Percentiles rank a stretch among this genome's conserved stretches.
Evolutionary conservation across 805 yeast species (phyloP).

Genomic region (Komagataella ulmi): DNA sequence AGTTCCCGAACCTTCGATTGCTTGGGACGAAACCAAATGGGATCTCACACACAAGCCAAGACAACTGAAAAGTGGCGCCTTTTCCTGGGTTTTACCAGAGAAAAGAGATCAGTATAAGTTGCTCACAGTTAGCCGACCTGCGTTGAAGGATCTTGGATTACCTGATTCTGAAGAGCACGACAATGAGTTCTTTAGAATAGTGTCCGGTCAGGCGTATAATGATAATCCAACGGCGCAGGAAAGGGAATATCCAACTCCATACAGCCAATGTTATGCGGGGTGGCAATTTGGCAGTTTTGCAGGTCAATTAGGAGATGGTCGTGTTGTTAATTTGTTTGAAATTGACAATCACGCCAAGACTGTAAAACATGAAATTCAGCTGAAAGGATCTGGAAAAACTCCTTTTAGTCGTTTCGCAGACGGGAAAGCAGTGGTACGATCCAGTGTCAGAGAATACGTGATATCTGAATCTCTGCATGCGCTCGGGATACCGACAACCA

Average conservation of each 20-base stretch:
- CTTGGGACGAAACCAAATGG: slow-evolving; percentile 12
- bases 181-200: slow-evolving; percentile 34
- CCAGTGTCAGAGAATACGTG: slow-evolving; percentile 79
- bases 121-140: slow-evolving; percentile 44
- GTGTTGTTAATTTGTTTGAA: slow-evolving; percentile 77
- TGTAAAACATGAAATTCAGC: slow-evolving; percentile 49
- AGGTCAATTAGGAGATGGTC: slow-evolving; percentile 94
- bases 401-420: slow-evolving; percentile 94
- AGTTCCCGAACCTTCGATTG: slow-evolving; percentile 13
- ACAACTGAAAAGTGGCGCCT: slow-evolving; percentile 45
- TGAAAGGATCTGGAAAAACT: slow-evolving; percentile 87
- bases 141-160: slow-evolving; percentile 51
- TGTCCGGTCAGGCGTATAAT: slow-evolving; percentile 41
- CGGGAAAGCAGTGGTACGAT: slow-evolving; percentile 85
- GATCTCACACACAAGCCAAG: slow-evolving; percentile 38
- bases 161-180: slow-evolving; percentile 22
- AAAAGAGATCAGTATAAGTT: slow-evolving; percentile 35
- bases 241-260: slow-evolving; percentile 41
- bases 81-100: slow-evolving; percentile 64
- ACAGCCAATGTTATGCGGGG: slow-evolving; percentile 89
- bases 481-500: slow-evolving; percentile 74
- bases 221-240: slow-evolving; percentile 12
- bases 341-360: slow-evolving; percentile 30
- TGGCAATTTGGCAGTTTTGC: slow-evolving; percentile 95
- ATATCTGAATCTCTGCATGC: slow-evolving; percentile 72